These are phyloP conservation scores for Vaccinium macrocarpon DNA, from an alignment of 148 eudicot species.

Conservation along the genomic window DNA sequence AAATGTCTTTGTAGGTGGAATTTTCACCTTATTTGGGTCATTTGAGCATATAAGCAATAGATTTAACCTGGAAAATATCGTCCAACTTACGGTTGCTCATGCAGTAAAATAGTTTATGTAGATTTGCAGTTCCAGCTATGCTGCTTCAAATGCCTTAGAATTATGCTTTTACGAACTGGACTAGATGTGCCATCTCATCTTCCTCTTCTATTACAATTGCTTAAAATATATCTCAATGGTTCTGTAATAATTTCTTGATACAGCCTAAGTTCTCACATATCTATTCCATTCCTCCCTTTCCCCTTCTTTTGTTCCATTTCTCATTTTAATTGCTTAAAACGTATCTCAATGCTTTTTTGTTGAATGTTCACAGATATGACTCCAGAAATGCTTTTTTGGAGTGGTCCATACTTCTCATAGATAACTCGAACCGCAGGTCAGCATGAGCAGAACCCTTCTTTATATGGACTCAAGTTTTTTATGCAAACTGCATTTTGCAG, in stretches of 20 bases:
- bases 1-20: too few relatives aligned
- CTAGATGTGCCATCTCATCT: background rate
- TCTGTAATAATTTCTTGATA: background rate
- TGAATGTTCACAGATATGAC: slow-evolving; percentile 70
- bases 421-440: slow-evolving; percentile 88
- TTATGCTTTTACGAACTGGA: background rate
- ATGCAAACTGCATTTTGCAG: background rate
- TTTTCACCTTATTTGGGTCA: too few relatives aligned
- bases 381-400: slow-evolving; percentile 82
- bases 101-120: too few relatives aligned
- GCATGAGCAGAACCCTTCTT: slow-evolving; percentile 1
- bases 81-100: background rate
- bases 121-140: background rate
- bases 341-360: too few relatives aligned
- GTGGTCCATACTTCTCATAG: slow-evolving; percentile 91
- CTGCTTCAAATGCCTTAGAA: background rate
- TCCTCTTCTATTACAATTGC: background rate
- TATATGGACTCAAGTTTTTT: background rate
- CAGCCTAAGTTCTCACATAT: background rate
- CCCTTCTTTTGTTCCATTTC: slow-evolving; percentile 1
- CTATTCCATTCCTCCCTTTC: background rate
- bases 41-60: too few relatives aligned
- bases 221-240: background rate
- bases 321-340: too few relatives aligned
- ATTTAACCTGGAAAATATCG: too few relatives aligned